Conservation (phyloP, 768 basidiomycete species). For the Agaricus blazei region DNA sequence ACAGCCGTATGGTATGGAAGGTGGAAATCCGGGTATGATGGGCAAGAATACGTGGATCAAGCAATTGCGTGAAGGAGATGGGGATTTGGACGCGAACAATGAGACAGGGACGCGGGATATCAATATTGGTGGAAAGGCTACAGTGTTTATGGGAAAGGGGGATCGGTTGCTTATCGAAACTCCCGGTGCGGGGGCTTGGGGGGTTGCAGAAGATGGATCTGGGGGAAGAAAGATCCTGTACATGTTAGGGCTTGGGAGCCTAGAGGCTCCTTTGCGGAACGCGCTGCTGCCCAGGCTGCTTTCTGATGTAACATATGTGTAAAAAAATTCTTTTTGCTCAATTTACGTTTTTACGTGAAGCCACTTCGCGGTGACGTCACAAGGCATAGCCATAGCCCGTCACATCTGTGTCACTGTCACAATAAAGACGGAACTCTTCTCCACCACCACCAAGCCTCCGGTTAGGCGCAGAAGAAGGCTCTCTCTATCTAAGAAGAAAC, state of each 20-base stretch:
- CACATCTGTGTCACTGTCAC: slow-evolving; percentile 8
- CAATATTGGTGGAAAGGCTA: slow-evolving; percentile 88
- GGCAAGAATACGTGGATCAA: slow-evolving; percentile 91
- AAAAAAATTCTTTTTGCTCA: too few species aligned
- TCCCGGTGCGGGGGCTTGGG: slow-evolving; percentile 91
- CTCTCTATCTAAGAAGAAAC: background rate
- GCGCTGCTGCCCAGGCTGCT: slow-evolving; percentile 56
- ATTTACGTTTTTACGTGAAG: too few species aligned
- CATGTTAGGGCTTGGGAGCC: slow-evolving; percentile 57
- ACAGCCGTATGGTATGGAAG: slow-evolving; percentile 82
- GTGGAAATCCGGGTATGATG: slow-evolving; percentile 63
- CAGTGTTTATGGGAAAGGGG: slow-evolving; percentile 84
- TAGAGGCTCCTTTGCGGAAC: slow-evolving; percentile 64
- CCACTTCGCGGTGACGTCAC: background rate
- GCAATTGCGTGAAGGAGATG: slow-evolving; percentile 56
- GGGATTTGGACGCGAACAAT: slow-evolving; percentile 46
- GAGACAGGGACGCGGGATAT: slow-evolving; percentile 46
- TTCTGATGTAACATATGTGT: slow-evolving; percentile 28
- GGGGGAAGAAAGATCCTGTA: slow-evolving; percentile 19
- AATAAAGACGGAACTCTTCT: slow-evolving; percentile 4
- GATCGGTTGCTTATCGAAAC: slow-evolving; percentile 80
- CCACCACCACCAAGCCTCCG: slow-evolving; percentile 2
- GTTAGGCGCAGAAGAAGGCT: background rate
- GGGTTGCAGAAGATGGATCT: slow-evolving; percentile 28
- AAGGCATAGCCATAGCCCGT: slow-evolving; percentile 4